Percentiles rank a stretch among this genome's conserved stretches.
Evolutionary conservation across 179 eudicot species (phyloP).

Genomic region (Spergularia azorica): DNA sequence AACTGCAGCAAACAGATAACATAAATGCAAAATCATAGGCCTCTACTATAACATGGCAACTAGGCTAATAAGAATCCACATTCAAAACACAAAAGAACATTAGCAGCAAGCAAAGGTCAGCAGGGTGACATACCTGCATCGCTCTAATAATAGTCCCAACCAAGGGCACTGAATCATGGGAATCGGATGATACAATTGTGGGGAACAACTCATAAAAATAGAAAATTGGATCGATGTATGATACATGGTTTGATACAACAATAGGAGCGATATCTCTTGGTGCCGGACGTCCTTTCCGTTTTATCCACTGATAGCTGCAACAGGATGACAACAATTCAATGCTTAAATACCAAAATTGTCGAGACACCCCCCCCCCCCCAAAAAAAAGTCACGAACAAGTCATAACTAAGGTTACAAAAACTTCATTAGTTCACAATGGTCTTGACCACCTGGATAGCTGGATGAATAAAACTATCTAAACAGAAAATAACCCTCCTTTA

Average conservation of each 20-base stretch:
- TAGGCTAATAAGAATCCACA: neutral
- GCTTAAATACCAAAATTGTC: neutral
- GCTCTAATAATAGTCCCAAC: slow-evolving; percentile 97
- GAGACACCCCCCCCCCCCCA: too few relatives aligned
- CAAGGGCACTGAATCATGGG: slow-evolving; percentile 91
- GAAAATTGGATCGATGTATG: slow-evolving; percentile 94
- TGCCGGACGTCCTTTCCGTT: slow-evolving; percentile 81
- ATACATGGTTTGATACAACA: slow-evolving; percentile 94
- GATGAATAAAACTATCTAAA: neutral
- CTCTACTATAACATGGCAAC: neutral
- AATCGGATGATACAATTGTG: slow-evolving; percentile 84
- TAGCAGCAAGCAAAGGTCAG: neutral
- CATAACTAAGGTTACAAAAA: slow-evolving; percentile 3
- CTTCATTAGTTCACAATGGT: neutral
- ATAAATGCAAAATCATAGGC: neutral
- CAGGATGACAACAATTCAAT: neutral
- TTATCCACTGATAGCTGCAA: slow-evolving; percentile 95
- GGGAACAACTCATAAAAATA: slow-evolving; percentile 93
- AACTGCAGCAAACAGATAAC: neutral
- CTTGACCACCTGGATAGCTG: neutral
- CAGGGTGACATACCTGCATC: slow-evolving; percentile 73
- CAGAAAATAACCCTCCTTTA: too few relatives aligned
- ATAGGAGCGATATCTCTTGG: slow-evolving; percentile 89
- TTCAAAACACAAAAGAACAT: neutral
- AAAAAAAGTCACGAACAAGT: neutral